Conservation (phyloP, 2,329 filamentous ascomycete species). For the Aspergillus pseudoterreus region DNA sequence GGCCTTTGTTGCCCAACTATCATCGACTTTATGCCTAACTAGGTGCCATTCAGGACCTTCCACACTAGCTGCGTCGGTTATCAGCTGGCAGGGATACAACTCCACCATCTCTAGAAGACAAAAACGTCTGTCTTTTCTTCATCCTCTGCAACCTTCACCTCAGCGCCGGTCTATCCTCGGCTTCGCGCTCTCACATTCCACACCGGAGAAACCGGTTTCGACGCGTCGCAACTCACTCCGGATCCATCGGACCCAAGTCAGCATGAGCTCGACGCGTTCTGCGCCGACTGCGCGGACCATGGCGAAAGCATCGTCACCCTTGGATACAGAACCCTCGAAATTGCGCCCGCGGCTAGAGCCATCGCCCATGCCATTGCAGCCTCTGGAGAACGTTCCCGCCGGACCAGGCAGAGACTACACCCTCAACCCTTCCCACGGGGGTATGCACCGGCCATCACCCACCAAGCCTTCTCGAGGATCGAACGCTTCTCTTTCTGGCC, state of each 20-base stretch:
- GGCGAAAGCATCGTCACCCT: slow-evolving; percentile 51
- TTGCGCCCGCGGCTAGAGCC: slow-evolving; percentile 47
- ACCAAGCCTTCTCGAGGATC: slow-evolving; percentile 58
- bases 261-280: slow-evolving; percentile 39
- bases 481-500: slow-evolving; percentile 54
- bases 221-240: background rate
- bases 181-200: background rate
- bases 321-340: slow-evolving; percentile 30
- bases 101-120: too few relatives aligned
- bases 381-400: slow-evolving; percentile 37
- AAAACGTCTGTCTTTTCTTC: too few relatives aligned
- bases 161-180: too few relatives aligned
- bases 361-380: slow-evolving; percentile 49
- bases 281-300: slow-evolving; percentile 55
- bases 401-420: slow-evolving; percentile 62
- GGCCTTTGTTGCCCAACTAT: background rate
- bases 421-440: slow-evolving; percentile 58
- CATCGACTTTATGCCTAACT: background rate
- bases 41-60: background rate
- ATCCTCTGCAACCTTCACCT: too few relatives aligned
- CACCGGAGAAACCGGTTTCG: background rate
- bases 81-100: too few relatives aligned
- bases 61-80: background rate
- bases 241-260: slow-evolving; percentile 5
- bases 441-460: slow-evolving; percentile 59